Evolutionary conservation across 2,329 filamentous ascomycete species (phyloP), one percentile per base, ranked within the genome.

Genomic region (Pleomassaria siparia): DNA sequence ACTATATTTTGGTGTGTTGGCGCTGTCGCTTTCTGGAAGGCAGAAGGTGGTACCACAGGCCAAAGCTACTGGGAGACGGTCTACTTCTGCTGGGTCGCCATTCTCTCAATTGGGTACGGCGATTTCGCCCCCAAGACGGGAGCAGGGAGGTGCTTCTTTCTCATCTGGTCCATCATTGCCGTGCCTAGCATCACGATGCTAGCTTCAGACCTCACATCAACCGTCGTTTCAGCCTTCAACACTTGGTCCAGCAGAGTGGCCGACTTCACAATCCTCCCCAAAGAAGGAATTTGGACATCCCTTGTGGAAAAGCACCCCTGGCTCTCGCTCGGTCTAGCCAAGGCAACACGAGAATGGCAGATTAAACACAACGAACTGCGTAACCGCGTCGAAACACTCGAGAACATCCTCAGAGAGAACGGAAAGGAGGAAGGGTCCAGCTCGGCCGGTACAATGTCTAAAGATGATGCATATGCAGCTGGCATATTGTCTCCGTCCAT

Each of bases 91-190:
- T 96, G 94, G 67, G 84, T 90, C 28, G 86, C 85, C 2, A 80
- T 96, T 21, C 77, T 91, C 2, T 96, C 91, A 0, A 88, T 96
- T 29, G 91, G 91, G 1, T 96, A 95, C 59, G 91, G 91, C 3
- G 90, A 95, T 55, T 70, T 86, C 5, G 83, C 85, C 1, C 90
- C 90, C 0, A 76, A 84, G n/a, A 88, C 86, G 2, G 91, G 91
- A 54, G 80, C 85, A 0, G 89, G 88, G 1, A 85, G 88, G 46
- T 83, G 88, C 0, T 95, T 96, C 67, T 96, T 95, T 60, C 88
- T 96, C n/a, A 85, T 95, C 46, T 96, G 91, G 91, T 89, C 86
- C 11, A 69, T 96, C 1, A 79, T 96, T 20, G 90, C 91, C 0
- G 78, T 96, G 3, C 91, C 91, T 0, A 91, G 88, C 2, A 91